Conservation (phyloP, 2,329 filamentous ascomycete species). For the Monosporascus sp. region DNA sequence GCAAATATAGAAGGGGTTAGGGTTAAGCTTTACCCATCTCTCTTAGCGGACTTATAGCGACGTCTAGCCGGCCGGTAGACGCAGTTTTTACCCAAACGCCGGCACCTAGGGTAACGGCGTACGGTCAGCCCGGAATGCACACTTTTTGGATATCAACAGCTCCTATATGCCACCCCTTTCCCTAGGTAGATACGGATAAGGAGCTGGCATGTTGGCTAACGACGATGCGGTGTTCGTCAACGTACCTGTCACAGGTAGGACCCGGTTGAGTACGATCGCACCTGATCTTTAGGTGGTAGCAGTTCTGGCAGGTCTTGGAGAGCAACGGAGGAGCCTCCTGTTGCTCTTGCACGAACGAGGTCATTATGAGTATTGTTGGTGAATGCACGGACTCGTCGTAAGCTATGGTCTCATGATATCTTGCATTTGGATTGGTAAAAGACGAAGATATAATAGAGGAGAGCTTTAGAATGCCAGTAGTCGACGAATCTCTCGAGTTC, state of each 20-base stretch:
- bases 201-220: not conserved
- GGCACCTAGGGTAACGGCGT: not conserved
- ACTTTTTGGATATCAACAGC: too few species aligned
- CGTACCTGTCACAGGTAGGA: constrained; percentile 2
- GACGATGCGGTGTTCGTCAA: not conserved
- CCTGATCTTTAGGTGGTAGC: constrained; percentile 3
- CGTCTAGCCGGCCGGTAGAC: constrained; percentile 1
- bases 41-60: constrained; percentile 1
- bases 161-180: too few species aligned
- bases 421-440: not conserved
- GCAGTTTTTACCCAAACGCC: constrained; percentile 3
- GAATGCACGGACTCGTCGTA: not conserved
- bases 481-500: too few species aligned
- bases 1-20: not conserved
- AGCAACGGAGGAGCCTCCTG: not conserved
- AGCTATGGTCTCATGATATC: not conserved
- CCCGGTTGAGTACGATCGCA: constrained; percentile 2
- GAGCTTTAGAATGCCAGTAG: too few species aligned
- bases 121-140: not conserved
- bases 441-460: too few species aligned
- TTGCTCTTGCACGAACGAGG: not conserved
- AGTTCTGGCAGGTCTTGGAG: constrained; percentile 4
- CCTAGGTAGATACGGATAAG: too few species aligned
- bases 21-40: constrained; percentile 1
- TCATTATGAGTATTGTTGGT: not conserved